Base-by-base conservation (phyloP, 2,329 filamentous ascomycete species). In the Epichloe sp. region DNA sequence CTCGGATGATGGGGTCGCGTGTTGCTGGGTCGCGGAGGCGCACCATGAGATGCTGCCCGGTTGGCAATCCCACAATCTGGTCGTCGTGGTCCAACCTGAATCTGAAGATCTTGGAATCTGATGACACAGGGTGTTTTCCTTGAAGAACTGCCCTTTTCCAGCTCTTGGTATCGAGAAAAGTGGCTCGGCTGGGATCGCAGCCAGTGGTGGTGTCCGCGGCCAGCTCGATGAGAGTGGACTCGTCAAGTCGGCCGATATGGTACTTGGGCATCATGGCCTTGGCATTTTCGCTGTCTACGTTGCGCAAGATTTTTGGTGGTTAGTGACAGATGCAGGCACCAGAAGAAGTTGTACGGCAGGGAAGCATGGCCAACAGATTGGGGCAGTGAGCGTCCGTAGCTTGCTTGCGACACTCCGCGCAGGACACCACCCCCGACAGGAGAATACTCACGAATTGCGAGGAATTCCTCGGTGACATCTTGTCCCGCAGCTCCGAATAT, bases 181-280 rank as follows among this genome's bases (percentile, higher is more conserved):
- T 70, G 1, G 75, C 65, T 1, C 81, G 73, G 5, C 73, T 71
- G 21, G 68, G 62, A 15, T 69, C 67, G 2, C 62, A 51, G 12
- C 55, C 54, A 12, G 64, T 62, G 52, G 71, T 63, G 51, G 72
- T 64, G 1, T 67, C 66, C n/a, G 53, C 47, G 14, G 73, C 70
- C 2, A 93, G 73, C 40, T 73, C 70, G 5, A 73, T 71, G 5
- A 54, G 58, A 1, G 82, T 78, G 19, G 71, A 71, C 56, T 80
- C 70, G 58, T 86, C 79, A 12, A 95, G 76, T 0, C 80, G 81
- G 48, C 90, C 90, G 56, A 96, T 82, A 65, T 96, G 89, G 62
- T 95, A 94, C 44, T 76, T 68, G 11, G 79, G 77, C 84, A 96
- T 89, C 88, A 95, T 95, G 17, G 76, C 77, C 69, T 94, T 95